phyloP scores from a whole-genome alignment of 1,139 yeast species.

The Scheffersomyces parashehatae region DNA sequence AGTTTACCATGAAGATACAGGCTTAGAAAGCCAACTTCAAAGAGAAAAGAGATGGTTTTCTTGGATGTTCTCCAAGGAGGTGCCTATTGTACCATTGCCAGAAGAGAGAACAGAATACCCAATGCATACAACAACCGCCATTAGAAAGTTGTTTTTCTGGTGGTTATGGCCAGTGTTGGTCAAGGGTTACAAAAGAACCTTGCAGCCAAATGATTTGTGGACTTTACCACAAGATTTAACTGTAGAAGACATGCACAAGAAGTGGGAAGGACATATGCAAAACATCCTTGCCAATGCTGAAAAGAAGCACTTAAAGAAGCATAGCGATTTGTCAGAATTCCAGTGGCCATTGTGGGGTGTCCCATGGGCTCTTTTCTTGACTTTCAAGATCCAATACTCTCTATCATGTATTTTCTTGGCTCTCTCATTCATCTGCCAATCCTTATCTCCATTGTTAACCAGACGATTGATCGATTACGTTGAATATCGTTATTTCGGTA shows the following conservation, averaged over 20 bases:
- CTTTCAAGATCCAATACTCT: slow-evolving; percentile 41
- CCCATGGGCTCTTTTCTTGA: slow-evolving; percentile 37
- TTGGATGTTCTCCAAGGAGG: slow-evolving; percentile 31
- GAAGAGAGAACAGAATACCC: slow-evolving; percentile 43
- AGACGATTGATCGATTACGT: slow-evolving; percentile 43
- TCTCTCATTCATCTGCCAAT: slow-evolving; percentile 38
- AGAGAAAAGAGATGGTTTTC: slow-evolving; percentile 22
- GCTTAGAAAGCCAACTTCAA: slow-evolving; percentile 9
- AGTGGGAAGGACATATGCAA: slow-evolving; percentile 28
- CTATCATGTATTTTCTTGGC: slow-evolving; percentile 36
- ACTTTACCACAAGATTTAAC: slow-evolving; percentile 37
- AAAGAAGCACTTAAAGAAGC: slow-evolving; percentile 22
- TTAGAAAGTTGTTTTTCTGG: slow-evolving; percentile 34
- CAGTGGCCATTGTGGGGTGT: slow-evolving; percentile 39
- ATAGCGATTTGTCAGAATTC: slow-evolving; percentile 26
- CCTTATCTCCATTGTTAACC: slow-evolving; percentile 45
- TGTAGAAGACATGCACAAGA: slow-evolving; percentile 39
- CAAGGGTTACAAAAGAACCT: slow-evolving; percentile 46
- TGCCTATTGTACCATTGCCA: slow-evolving; percentile 36
- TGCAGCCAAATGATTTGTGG: slow-evolving; percentile 43
- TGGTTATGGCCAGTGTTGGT: slow-evolving; percentile 45
- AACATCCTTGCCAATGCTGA: slow-evolving; percentile 22
- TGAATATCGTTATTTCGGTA: slow-evolving; percentile 36
- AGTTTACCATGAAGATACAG: neutral
- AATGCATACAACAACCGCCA: slow-evolving; percentile 28